Base-by-base conservation (phyloP, 768 basidiomycete species). In the Boletus sp. region DNA sequence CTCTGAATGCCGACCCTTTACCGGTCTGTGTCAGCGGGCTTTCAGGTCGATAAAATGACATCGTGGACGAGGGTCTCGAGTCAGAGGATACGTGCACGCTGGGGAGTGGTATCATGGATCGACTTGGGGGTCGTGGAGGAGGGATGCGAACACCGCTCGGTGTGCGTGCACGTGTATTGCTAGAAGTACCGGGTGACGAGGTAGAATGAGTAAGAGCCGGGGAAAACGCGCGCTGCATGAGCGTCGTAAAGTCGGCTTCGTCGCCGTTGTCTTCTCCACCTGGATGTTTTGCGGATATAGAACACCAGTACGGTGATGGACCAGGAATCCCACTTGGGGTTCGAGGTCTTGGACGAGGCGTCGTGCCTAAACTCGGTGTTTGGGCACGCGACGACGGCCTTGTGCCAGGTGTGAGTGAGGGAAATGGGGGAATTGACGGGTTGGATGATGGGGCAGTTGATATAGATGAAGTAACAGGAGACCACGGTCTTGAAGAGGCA, bases 71-170 rank as follows among this genome's bases (percentile, higher is more conserved):
- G 1, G 90, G 86, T 33, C 89, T 78, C 19, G 88, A 90, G 9
- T 83, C 81, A 5, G 84, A 80, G 3, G 82, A 82, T 38, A 89
- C 72, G 51, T 87, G 85, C 3, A 91, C 75, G 58, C 79, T 84
- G 8, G 90, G 90, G 25, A 90, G 78, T 21, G 90, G 90, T 52
- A 93, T 90, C 82, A 83, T 87, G 6, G 91, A 93, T 50, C 87
- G 81, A 63, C 90, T 90, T 2, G 90, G 88, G 29, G 90, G 90
- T 33, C 90, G 79, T 11, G 83, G 80, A 29, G 83, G 82, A 64
- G 84, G 85, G 14, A 69, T 61, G 42, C 67, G 73, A 30, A 72
- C 45, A 65, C 74, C 68, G 27, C 70, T 70, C 2, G 82, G 79
- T 21, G 79, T 75, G 40, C 70, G 66, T 19, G 75, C 60, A 44